Evolutionary conservation across 257 asterid genomes (phyloP).

Genomic region (Nicotiana tabacum): DNA sequence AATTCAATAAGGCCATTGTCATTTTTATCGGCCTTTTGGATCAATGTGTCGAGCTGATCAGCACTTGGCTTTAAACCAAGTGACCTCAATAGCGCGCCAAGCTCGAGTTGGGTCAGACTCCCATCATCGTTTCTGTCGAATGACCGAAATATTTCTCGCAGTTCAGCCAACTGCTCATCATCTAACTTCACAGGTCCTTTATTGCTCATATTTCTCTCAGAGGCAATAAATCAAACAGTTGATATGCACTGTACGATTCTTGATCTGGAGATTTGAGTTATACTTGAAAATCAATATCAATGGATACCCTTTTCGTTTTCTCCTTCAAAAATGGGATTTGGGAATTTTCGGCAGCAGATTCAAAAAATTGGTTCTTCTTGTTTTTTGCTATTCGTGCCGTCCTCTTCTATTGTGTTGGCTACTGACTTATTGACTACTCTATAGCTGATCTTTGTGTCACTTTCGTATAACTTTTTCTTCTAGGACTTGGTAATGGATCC

Average conservation of each 20-base stretch:
- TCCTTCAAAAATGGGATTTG: not conserved
- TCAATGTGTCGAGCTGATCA: slow-evolving; percentile 76
- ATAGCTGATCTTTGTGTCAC: not conserved
- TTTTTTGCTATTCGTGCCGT: not conserved
- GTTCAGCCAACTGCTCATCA: slow-evolving; percentile 80
- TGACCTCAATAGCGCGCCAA: slow-evolving; percentile 78
- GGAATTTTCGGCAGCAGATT: not conserved
- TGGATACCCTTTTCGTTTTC: not conserved
- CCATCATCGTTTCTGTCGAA: slow-evolving; percentile 89
- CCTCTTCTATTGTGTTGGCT: not conserved
- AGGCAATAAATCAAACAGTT: not conserved
- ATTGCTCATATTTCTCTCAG: slow-evolving; percentile 34
- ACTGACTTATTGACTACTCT: not conserved
- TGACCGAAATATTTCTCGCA: slow-evolving; percentile 84
- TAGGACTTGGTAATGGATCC: slow-evolving; percentile 32
- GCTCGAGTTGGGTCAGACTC: slow-evolving; percentile 83
- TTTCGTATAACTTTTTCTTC: not conserved
- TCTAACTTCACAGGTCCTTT: slow-evolving; percentile 49
- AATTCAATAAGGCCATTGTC: slow-evolving; percentile 83
- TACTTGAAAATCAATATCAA: not conserved
- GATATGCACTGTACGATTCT: not conserved
- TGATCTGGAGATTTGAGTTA: not conserved
- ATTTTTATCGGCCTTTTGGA: slow-evolving; percentile 71
- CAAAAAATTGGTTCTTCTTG: not conserved
- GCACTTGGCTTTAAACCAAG: slow-evolving; percentile 79